Evolutionary conservation across 1,284 basidiomycete genomes (phyloP), one percentile per base, ranked within the genome.

Genomic region (Takashimella koratensis): DNA sequence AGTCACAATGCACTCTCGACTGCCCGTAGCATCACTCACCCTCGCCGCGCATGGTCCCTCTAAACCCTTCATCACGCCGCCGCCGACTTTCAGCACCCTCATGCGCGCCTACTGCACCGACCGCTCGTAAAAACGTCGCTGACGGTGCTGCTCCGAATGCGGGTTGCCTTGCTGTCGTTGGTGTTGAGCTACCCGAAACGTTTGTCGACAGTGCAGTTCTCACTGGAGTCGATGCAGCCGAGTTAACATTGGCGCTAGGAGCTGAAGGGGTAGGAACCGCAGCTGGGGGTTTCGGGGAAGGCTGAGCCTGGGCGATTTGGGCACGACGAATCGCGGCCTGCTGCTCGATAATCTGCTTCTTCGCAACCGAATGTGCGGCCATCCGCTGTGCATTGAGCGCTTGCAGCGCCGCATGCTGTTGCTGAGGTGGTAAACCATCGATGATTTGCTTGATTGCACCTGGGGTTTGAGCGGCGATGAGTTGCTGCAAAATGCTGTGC

Each of bases 41-140:
- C 55, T 74, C 73, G 43, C 58, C 61, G 16, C 68, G 57, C 72
- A 74, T 74, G n/a, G 63, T 58, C 2, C 71, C 70, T 10, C 72
- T 58, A 60, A 74, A 59, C 2, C 69, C 65, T 23, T 68, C 69
- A 3, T 65, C 59, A 12, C 55, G 52, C 11, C 43, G 40, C 16
- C 51, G 48, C 8, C 48, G 45, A 5, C 24, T 16, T 10, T 45
- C 47, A 16, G 27, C 20, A n/a, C n/a, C n/a, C n/a, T n/a, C n/a
- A n/a, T n/a, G n/a, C n/a, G n/a, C n/a, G n/a, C n/a, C n/a, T n/a
- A n/a, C n/a, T n/a, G 30, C 16, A 8, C 10, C 30, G 10, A 16
- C 16, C 30, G 16, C 19, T 12, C 10, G 39, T 4, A 10, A 27
- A 12, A 47, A 11, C 46, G 26, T 21, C 20, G 27, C 42, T 23